Percentiles rank a stretch among this genome's conserved stretches.
Evolutionary conservation across 495 filamentous ascomycete genomes (phyloP).

Genomic region (Aspergillus panamensis): DNA sequence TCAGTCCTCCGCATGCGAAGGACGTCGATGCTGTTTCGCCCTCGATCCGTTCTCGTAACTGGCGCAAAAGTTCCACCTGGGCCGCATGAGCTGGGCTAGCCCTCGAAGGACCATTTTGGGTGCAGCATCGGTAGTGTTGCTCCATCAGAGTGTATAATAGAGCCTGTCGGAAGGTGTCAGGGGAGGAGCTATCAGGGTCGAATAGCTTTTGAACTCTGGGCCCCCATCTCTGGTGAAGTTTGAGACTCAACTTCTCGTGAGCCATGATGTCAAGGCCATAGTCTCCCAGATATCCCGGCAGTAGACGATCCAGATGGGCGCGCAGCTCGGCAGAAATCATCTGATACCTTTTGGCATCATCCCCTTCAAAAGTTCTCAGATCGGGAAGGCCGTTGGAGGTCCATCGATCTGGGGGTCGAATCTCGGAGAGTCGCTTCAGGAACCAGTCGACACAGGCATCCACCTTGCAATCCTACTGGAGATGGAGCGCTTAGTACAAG

Average conservation of each 20-base stretch:
- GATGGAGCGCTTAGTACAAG: no score
- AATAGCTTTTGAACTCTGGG: not conserved
- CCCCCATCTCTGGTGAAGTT: not conserved
- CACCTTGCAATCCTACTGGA: not conserved
- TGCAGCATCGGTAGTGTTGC: not conserved
- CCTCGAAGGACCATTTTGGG: not conserved
- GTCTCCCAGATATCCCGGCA: not conserved
- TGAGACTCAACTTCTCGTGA: not conserved
- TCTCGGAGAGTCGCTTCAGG: not conserved
- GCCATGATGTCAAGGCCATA: not conserved
- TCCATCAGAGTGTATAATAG: not conserved
- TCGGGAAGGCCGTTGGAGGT: not conserved
- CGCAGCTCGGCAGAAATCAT: not conserved
- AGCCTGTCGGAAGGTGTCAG: not conserved
- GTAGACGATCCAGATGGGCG: not conserved
- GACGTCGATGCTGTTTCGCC: constrained; percentile 9
- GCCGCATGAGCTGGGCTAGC: not conserved
- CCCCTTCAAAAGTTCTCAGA: not conserved
- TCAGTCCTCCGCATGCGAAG: constrained; percentile 19
- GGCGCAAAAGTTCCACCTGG: constrained; percentile 5
- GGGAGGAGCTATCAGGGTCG: not conserved
- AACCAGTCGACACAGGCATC: constrained; percentile 5
- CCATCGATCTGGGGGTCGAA: not conserved
- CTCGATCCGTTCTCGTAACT: constrained; percentile 7
- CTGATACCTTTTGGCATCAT: not conserved